Percentiles rank a stretch among this genome's conserved stretches.
These are phyloP conservation scores for Fusarium abutilonis DNA, from an alignment of 2,329 filamentous ascomycete genomes.

Conservation along the genomic window DNA sequence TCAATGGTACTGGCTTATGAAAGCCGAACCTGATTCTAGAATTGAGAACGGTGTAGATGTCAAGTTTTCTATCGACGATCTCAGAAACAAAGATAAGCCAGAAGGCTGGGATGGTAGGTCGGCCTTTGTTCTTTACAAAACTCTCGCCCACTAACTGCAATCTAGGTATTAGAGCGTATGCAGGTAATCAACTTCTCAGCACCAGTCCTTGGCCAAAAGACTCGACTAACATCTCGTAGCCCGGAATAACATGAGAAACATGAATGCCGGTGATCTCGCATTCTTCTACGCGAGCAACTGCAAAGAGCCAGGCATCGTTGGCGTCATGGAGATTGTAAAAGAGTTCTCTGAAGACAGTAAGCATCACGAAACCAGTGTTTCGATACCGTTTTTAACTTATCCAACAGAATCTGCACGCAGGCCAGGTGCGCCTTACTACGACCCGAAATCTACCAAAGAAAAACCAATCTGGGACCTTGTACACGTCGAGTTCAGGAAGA, in stretches of 20 bases:
- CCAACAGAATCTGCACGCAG: conserved; percentile 47
- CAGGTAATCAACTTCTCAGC: conserved; percentile 46
- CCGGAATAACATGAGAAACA: conserved; percentile 87
- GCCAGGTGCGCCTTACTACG: conserved; percentile 75
- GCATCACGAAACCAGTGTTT: conserved; percentile 35
- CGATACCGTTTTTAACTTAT: rapidly evolving
- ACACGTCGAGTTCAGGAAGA: conserved; percentile 85
- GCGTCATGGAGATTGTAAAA: conserved; percentile 86
- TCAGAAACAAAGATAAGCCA: conserved; percentile 75
- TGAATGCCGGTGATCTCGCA: conserved; percentile 90
- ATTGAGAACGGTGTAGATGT: conserved; percentile 89
- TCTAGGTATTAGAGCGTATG: conserved; percentile 61
- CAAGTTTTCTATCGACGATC: conserved; percentile 92
- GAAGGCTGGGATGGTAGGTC: conserved; percentile 89
- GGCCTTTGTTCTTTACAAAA: background rate
- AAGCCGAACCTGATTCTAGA: conserved; percentile 87
- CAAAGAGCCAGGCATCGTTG: conserved; percentile 87
- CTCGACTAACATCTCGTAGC: conserved; percentile 55
- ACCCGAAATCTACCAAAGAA: conserved; percentile 71
- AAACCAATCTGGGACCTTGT: conserved; percentile 82
- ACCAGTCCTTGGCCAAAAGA: too few species aligned
- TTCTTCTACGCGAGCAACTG: conserved; percentile 99
- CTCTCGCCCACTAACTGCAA: conserved; percentile 13
- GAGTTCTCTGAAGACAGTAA: conserved; percentile 83
- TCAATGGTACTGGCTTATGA: conserved; percentile 79